A percentile compares a stretch with the other conserved stretches of the same genome.
Conservation (phyloP, 768 basidiomycete species). For the Boletus reticuloceps region DNA sequence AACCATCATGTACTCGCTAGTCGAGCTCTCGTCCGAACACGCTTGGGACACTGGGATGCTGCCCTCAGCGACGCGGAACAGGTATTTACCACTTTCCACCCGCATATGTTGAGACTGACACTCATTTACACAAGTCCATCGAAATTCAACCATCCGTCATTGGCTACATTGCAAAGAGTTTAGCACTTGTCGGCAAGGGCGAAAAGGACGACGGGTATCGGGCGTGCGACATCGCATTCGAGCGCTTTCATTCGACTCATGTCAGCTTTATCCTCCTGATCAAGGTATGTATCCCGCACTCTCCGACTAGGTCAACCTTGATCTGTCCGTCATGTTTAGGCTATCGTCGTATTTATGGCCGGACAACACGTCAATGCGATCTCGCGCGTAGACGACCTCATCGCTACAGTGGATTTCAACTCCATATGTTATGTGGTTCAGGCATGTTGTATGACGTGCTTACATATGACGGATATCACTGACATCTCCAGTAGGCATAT, state of each 20-base stretch:
- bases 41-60: background rate
- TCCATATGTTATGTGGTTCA: conserved; percentile 2
- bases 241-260: conserved; percentile 1
- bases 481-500: background rate
- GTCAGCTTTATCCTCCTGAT: conserved; percentile 2
- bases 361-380: background rate
- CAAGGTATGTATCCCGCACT: conserved; percentile 1
- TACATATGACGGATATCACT: background rate
- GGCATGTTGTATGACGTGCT: background rate
- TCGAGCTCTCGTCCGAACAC: conserved; percentile 5
- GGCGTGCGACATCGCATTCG: conserved; percentile 1
- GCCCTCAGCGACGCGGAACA: conserved; percentile 3
- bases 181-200: background rate
- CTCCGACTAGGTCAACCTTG: background rate
- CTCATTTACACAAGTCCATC: no score
- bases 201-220: background rate
- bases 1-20: background rate
- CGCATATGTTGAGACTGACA: no score
- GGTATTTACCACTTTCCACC: background rate
- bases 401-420: background rate
- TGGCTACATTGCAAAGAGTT: background rate
- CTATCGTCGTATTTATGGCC: conserved; percentile 1
- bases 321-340: background rate
- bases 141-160: no score
- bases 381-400: conserved; percentile 3